Evolutionary conservation across 2,329 filamentous ascomycete genomes (phyloP), one percentile per base, ranked within the genome.

Genomic region (Neophaeococcomyces mojaviensis): DNA sequence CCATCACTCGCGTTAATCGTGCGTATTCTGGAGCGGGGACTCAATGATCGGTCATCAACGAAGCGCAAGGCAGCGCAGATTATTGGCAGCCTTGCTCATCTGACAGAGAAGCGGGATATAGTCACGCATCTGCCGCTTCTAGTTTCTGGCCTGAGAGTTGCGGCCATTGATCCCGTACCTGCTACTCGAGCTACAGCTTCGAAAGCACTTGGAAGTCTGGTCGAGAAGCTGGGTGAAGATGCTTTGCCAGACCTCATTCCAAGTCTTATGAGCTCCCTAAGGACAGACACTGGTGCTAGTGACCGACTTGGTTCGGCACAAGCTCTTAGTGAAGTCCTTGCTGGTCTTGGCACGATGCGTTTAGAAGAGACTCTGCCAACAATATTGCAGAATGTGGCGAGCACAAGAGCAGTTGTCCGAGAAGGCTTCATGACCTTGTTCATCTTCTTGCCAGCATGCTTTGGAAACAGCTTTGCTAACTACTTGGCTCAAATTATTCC

Each of bases 381-480:
- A 10, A 95, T 98, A 57, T 70, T 98, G 33, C 90, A 97, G 60
- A 98, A 98, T 60, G 90, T 95, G 55, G 82, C 88, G 56, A 97
- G 90, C 59, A 80, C 84, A 56, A 96, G 95, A 67, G 65, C 92
- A 15, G 81, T 88, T 45, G 88, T 98, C 53, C 82, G 92, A 58
- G 92, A 98, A 73, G 92, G 92, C 37, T 98, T 98, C 72, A 98
- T 98, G 92, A 96, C 92, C 6, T 77, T 98, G 33, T 98, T 98
- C 69, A 97, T 98, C 56, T 98, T 96, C 77, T 80, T 98, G 70
- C 92, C 92, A 10, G 92, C 95, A 44, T 98, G 92, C 69, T 98
- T 98, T 59, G 92, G 92, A 60, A 98, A 98, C 75, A 94, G 89
- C 65, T 98, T 98, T 61, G 85, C 92, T 57, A 88, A 88, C 62